These are phyloP conservation scores for Adansonia grandidieri DNA, from an alignment of 441 rosid species.

Conservation along the genomic window DNA sequence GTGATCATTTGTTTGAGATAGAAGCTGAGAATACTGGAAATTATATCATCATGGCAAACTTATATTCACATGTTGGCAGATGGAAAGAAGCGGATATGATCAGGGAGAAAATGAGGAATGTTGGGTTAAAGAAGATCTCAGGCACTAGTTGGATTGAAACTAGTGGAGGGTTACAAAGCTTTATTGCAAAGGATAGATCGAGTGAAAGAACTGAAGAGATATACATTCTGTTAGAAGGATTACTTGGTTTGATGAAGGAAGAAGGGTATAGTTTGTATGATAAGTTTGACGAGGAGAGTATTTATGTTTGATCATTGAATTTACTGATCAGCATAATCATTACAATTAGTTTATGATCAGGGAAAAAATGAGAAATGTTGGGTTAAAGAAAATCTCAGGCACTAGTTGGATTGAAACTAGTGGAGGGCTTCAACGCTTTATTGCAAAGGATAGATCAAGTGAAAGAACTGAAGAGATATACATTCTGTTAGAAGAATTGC, in stretches of 20 bases:
- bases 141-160: constrained; percentile 80
- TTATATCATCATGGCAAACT: constrained; percentile 74
- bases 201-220: constrained; percentile 52
- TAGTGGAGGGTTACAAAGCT: constrained; percentile 45
- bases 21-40: constrained; percentile 84
- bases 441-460: constrained; percentile 46
- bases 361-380: constrained; percentile 54
- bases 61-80: constrained; percentile 78
- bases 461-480: constrained; percentile 50
- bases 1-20: constrained; percentile 62
- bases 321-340: background rate
- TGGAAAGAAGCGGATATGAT: constrained; percentile 78
- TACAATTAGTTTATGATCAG: constrained; percentile 35
- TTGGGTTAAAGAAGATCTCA: constrained; percentile 71
- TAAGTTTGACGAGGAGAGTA: constrained; percentile 38
- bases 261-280: constrained; percentile 42
- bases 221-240: constrained; percentile 39
- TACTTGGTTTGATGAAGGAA: constrained; percentile 51
- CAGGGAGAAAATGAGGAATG: constrained; percentile 56
- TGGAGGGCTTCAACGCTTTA: constrained; percentile 47
- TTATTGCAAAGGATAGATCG: constrained; percentile 47
- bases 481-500: constrained; percentile 42
- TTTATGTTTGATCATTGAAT: constrained; percentile 26
- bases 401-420: constrained; percentile 71
- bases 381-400: constrained; percentile 75